phyloP scores from a whole-genome alignment of 768 basidiomycete species.

The Lentinula lateritia region DNA sequence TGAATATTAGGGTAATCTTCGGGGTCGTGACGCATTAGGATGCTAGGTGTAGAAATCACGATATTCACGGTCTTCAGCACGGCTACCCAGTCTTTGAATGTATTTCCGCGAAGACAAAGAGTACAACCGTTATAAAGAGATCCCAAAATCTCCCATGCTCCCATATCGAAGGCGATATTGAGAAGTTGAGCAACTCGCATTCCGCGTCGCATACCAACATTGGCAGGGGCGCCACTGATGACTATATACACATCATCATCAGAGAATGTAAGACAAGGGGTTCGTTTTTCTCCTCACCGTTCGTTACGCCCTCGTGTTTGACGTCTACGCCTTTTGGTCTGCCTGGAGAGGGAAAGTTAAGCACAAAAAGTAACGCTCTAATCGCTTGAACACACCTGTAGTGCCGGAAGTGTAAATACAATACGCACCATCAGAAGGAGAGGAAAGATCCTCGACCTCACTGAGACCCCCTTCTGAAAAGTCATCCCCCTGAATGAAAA shows the following conservation, averaged over 20 bases:
- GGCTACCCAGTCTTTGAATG: constrained; percentile 41
- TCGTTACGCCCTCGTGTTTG: constrained; percentile 30
- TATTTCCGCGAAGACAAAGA: constrained; percentile 47
- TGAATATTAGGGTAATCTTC: constrained; percentile 50
- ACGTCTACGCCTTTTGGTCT: constrained; percentile 43
- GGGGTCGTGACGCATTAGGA: constrained; percentile 43
- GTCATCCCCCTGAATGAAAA: constrained; percentile 13
- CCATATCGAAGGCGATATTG: constrained; percentile 66
- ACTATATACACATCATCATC: constrained; percentile 21
- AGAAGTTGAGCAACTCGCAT: constrained; percentile 52
- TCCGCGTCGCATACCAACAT: constrained; percentile 52
- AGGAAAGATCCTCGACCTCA: constrained; percentile 17
- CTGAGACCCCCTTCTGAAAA: constrained; percentile 10
- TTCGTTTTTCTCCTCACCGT: constrained; percentile 25
- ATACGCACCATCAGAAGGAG: constrained; percentile 27
- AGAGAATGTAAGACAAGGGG: background rate
- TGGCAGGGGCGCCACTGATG: constrained; percentile 43
- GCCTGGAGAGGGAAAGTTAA: constrained; percentile 22
- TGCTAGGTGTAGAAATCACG: constrained; percentile 49
- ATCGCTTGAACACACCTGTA: background rate
- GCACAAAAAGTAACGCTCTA: background rate
- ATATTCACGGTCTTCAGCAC: constrained; percentile 47
- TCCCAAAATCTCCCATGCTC: constrained; percentile 57
- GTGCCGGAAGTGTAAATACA: constrained; percentile 41
- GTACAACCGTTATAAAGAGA: constrained; percentile 47